Base-by-base conservation (phyloP, 306 rosid species). In the Cicer judaicum region DNA sequence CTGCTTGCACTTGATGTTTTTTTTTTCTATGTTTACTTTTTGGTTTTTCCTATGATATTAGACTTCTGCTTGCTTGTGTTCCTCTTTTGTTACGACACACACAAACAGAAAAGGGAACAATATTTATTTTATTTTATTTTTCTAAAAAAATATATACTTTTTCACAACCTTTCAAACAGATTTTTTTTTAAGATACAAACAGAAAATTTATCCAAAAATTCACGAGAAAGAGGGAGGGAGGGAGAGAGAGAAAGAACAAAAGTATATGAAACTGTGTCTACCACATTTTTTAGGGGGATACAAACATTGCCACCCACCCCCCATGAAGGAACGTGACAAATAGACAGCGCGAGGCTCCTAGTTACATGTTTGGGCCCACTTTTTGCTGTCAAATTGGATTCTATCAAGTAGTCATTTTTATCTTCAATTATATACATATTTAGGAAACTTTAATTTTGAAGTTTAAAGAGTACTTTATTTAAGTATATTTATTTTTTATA, bases 281-380 rank as follows among this genome's bases (percentile, higher is more conserved):
- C 70, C 81, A 62, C 83, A 79, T 62, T 82, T 80, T 70, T 13
- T 54, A 53, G 43, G n/a, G 77, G 9, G 76, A 76, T n/a, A 73
- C 64, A 74, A 79, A 81, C 63, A 70, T 72, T 79, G 68, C 74
- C 75, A 83, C 77, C 79, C 80, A 84, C 18, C 70, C 70, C 80
- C 64, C 76, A 73, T 69, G 81, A 85, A n/a, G 86, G 85, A 81
- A 85, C 78, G 69, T 69, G 89, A 85, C 88, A 87, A 66, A 75
- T 36, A 68, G 72, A 72, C 69, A 74, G 56, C 16, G 60, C 59
- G 74, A 60, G 71, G 44, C 11, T 65, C 71, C 54, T 19, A 65
- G 21, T 42, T 48, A 29, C 24, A 7, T 48, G 60, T 29, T 68
- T 48, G 44, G 73, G 56, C 34, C 46, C 46, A 68, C 59, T 48